Evolutionary conservation across 257 asterid species (phyloP).

Genomic region (Solanum phureja): DNA sequence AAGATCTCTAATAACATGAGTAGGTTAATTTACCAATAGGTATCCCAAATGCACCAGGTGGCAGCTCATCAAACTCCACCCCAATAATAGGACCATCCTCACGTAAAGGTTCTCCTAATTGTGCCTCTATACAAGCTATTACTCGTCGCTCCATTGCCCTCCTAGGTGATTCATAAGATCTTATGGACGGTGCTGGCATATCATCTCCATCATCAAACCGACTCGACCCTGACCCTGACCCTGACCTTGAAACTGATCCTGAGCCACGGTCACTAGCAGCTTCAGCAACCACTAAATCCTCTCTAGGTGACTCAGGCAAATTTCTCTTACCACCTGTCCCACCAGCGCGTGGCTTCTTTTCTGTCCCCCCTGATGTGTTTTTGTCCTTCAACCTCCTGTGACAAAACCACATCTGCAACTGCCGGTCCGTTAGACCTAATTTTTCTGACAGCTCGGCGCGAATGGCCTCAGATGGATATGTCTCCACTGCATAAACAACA

Average conservation of each 20-base stretch:
- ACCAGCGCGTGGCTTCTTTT: slow-evolving; percentile 44
- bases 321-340: slow-evolving; percentile 38
- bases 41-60: slow-evolving; percentile 97
- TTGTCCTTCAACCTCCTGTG: slow-evolving; percentile 94
- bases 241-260: slow-evolving; percentile 54
- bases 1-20: background rate
- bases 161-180: slow-evolving; percentile 67
- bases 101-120: slow-evolving; percentile 82
- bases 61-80: slow-evolving; percentile 85
- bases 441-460: slow-evolving; percentile 75
- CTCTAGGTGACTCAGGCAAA: slow-evolving; percentile 40
- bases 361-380: slow-evolving; percentile 52
- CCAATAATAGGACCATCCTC: slow-evolving; percentile 90
- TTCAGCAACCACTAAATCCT: slow-evolving; percentile 37
- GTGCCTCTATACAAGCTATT: slow-evolving; percentile 86
- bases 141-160: slow-evolving; percentile 59
- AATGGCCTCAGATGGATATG: slow-evolving; percentile 82
- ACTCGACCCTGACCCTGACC: slow-evolving; percentile 47
- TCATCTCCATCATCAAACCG: slow-evolving; percentile 62
- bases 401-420: slow-evolving; percentile 99
- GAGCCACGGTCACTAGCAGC: slow-evolving; percentile 49
- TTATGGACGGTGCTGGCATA: slow-evolving; percentile 31
- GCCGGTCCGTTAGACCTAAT: slow-evolving; percentile 77
- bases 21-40: slow-evolving; percentile 60
- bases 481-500: slow-evolving; percentile 58